phyloP scores from a whole-genome alignment of 1,284 basidiomycete genomes.

The Austropuccinia psidii region DNA sequence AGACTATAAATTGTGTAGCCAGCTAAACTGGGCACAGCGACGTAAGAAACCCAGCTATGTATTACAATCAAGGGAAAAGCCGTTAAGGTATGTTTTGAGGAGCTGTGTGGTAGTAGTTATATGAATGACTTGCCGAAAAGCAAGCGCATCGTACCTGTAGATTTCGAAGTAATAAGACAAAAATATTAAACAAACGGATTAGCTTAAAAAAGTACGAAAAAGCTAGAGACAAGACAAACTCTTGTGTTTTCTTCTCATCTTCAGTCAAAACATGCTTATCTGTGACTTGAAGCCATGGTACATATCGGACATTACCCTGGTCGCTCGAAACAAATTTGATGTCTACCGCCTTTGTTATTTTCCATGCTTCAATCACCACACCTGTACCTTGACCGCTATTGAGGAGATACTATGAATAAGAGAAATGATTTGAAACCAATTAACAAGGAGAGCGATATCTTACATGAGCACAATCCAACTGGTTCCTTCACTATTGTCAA shows the following conservation, averaged over 20 bases:
- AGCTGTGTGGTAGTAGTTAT: neutral
- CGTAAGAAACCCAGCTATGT: constrained; percentile 85
- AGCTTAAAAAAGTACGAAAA: neutral
- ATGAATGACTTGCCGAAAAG: constrained; percentile 40
- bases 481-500: constrained; percentile 90
- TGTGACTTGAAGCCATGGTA: constrained; percentile 45
- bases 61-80: constrained; percentile 52
- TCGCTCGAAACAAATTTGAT: constrained; percentile 1
- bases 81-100: constrained; percentile 60
- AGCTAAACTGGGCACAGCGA: constrained; percentile 72
- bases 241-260: constrained; percentile 96
- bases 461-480: constrained; percentile 89
- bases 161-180: neutral
- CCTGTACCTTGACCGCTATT: constrained; percentile 51
- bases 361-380: constrained; percentile 90
- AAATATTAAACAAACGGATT: neutral
- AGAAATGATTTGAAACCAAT: neutral
- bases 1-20: constrained; percentile 68
- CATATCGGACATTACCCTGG: constrained; percentile 30
- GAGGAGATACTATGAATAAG: neutral
- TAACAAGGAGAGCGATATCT: constrained; percentile 57
- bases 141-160: constrained; percentile 40
- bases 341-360: constrained; percentile 57
- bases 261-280: constrained; percentile 88
- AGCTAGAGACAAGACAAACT: constrained; percentile 54